Percentiles rank a stretch among this genome's conserved stretches.
phyloP scores from a whole-genome alignment of 345 rosid genomes.

The Lumnitzera littorea region DNA sequence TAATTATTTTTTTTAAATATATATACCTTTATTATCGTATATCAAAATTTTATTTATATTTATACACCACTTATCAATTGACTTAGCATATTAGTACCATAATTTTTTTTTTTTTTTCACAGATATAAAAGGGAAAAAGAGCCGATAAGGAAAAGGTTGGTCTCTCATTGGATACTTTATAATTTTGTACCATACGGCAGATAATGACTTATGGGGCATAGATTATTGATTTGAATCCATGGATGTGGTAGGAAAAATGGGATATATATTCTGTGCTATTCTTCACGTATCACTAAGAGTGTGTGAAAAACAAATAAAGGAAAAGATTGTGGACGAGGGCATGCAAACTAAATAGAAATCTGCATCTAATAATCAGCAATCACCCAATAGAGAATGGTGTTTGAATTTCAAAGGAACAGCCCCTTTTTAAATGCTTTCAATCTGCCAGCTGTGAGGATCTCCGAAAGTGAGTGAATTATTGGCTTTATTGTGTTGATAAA shows the following conservation, averaged over 20 bases:
- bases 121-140: slow-evolving; percentile 2
- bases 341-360: background rate
- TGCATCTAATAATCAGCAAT: slow-evolving; percentile 10
- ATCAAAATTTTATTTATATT: too few species aligned
- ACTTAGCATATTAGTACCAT: too few species aligned
- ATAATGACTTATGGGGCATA: slow-evolving; percentile 3
- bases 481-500: slow-evolving; percentile 6
- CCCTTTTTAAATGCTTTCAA: slow-evolving; percentile 4
- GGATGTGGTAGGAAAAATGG: slow-evolving; percentile 4
- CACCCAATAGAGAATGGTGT: too few species aligned
- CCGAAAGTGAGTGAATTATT: slow-evolving; percentile 41
- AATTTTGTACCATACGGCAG: slow-evolving; percentile 11
- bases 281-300: slow-evolving; percentile 11
- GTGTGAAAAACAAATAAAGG: background rate
- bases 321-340: slow-evolving; percentile 10
- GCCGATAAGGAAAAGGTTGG: background rate
- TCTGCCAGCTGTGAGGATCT: slow-evolving; percentile 44
- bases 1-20: too few species aligned
- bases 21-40: too few species aligned
- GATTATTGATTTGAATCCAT: background rate
- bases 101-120: too few species aligned
- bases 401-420: background rate
- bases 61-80: too few species aligned
- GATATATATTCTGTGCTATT: slow-evolving; percentile 2
- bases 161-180: slow-evolving; percentile 10